phyloP scores from a whole-genome alignment of 2,329 filamentous ascomycete genomes.

The Paracorniculantispora psalliotae region DNA sequence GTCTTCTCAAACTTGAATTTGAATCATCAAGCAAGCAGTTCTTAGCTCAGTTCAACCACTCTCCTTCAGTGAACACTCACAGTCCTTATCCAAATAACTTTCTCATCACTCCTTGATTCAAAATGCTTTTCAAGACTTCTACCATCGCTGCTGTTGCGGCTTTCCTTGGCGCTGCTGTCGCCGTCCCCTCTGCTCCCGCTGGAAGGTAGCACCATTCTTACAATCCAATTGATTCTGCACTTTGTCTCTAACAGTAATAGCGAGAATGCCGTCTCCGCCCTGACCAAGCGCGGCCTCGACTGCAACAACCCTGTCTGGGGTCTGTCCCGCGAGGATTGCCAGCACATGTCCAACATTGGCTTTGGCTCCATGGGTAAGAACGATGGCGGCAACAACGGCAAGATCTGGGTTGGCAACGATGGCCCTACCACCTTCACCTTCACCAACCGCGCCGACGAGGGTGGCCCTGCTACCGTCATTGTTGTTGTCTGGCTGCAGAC shows the following conservation, averaged over 20 bases:
- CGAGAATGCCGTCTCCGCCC: neutral
- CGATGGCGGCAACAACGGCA: slow-evolving; percentile 17
- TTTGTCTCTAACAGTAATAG: neutral
- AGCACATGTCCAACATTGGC: slow-evolving; percentile 24
- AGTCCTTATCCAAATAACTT: neutral
- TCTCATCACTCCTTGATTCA: neutral
- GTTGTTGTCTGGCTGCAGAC: slow-evolving; percentile 25
- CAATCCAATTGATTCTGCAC: neutral
- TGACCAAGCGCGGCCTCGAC: slow-evolving; percentile 1
- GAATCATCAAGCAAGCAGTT: neutral
- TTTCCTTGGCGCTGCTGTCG: neutral
- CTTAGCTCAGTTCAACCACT: neutral
- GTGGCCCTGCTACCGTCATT: slow-evolving; percentile 18
- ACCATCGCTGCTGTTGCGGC: slow-evolving; percentile 1
- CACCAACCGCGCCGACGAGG: slow-evolving; percentile 21
- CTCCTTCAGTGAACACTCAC: neutral
- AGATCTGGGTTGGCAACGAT: slow-evolving; percentile 27
- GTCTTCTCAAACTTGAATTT: neutral
- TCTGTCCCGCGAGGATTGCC: slow-evolving; percentile 22
- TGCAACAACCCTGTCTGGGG: slow-evolving; percentile 20
- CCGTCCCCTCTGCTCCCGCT: neutral
- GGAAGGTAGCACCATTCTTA: neutral
- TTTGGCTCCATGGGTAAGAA: slow-evolving; percentile 24
- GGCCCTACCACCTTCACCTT: slow-evolving; percentile 27
- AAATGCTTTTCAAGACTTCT: slow-evolving; percentile 6